Evolutionary conservation across 2,329 filamentous ascomycete genomes (phyloP).

Genomic region (Exserohilum rostratum): DNA sequence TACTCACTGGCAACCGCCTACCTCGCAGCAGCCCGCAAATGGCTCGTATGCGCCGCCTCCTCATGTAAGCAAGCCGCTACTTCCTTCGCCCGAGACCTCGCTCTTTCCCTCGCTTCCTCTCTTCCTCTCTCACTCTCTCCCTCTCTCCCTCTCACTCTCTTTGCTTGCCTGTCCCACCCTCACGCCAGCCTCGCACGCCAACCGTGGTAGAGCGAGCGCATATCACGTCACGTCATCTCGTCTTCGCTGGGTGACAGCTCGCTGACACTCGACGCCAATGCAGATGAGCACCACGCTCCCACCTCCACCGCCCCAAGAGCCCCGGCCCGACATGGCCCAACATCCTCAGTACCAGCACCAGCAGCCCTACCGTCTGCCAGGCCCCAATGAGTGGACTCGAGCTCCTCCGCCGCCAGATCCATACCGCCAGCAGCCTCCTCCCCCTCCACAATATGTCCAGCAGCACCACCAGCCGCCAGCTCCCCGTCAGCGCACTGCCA

Average conservation of each 20-base stretch:
- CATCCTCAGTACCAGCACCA: conserved; percentile 51
- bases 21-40: conserved; percentile 43
- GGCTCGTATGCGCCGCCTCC: conserved; percentile 44
- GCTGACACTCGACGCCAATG: conserved; percentile 29
- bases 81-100: conserved; percentile 13
- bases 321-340: conserved; percentile 55
- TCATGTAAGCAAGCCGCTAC: conserved; percentile 42
- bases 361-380: conserved; percentile 53
- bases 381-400: conserved; percentile 54
- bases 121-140: background rate
- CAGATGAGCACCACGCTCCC: conserved; percentile 43
- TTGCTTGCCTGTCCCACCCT: background rate
- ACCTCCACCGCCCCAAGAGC: conserved; percentile 44
- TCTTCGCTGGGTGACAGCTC: conserved; percentile 13
- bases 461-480: conserved; percentile 54
- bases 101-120: background rate
- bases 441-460: conserved; percentile 48
- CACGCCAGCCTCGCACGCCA: background rate
- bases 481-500: conserved; percentile 65
- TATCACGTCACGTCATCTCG: conserved; percentile 17
- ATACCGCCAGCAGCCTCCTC: conserved; percentile 49
- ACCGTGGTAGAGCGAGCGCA: background rate
- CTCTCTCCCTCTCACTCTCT: background rate
- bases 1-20: conserved; percentile 47
- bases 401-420: conserved; percentile 49